phyloP scores from a whole-genome alignment of 2,329 filamentous ascomycete genomes.

The Aspergillus japonicus region DNA sequence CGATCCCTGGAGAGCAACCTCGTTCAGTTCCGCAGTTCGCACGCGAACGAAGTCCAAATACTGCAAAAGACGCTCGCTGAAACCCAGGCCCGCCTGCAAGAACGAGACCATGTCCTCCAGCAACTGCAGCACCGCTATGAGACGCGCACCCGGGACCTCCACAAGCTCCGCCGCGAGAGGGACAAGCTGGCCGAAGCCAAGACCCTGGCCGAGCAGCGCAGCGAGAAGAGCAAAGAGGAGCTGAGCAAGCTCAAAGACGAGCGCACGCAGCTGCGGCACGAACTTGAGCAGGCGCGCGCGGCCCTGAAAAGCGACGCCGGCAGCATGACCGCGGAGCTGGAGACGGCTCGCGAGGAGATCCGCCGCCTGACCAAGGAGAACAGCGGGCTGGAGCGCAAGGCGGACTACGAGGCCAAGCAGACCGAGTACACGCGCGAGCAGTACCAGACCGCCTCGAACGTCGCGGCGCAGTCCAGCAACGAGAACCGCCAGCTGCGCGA shows the following conservation, averaged over 20 bases:
- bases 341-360: conserved; percentile 42
- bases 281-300: conserved; percentile 42
- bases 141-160: conserved; percentile 37
- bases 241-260: conserved; percentile 44
- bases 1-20: conserved; percentile 30
- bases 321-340: conserved; percentile 39
- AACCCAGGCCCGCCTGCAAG: conserved; percentile 28
- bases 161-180: conserved; percentile 38
- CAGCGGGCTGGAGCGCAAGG: conserved; percentile 35
- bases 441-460: conserved; percentile 48
- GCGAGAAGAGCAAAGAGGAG: conserved; percentile 39
- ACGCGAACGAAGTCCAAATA: conserved; percentile 32
- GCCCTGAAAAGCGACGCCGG: conserved; percentile 42
- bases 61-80: conserved; percentile 30
- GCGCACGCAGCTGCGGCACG: conserved; percentile 34
- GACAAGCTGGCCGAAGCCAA: conserved; percentile 33
- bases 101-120: conserved; percentile 35
- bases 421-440: conserved; percentile 48
- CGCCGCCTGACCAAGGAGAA: conserved; percentile 38
- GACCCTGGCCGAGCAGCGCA: conserved; percentile 28
- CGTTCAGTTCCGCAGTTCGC: conserved; percentile 31
- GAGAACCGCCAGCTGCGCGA: conserved; percentile 39
- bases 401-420: conserved; percentile 44
- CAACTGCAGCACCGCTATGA: conserved; percentile 48
- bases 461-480: conserved; percentile 42